Percentiles rank a stretch among this genome's conserved stretches.
These are phyloP conservation scores for Lichtheimia hyalospora DNA, from an alignment of 371 early-diverging fungal genomes.

Conservation along the genomic window DNA sequence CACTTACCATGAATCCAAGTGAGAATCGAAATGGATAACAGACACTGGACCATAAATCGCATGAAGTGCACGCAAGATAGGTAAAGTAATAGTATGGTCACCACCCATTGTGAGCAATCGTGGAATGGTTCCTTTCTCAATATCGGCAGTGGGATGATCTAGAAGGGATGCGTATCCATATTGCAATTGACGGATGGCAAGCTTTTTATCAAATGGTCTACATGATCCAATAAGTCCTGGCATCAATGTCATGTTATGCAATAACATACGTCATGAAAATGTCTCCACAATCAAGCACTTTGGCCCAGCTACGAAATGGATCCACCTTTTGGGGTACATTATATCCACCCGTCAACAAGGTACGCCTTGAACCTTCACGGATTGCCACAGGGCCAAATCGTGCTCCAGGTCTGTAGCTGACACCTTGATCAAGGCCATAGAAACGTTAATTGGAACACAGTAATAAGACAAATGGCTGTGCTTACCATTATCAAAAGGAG, in stretches of 20 bases:
- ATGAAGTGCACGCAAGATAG: slow-evolving; percentile 18
- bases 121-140: slow-evolving; percentile 4
- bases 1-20: slow-evolving; percentile 24
- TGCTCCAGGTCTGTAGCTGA: slow-evolving; percentile 26
- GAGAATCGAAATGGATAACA: slow-evolving; percentile 37
- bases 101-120: slow-evolving; percentile 26
- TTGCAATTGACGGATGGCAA: slow-evolving; percentile 14
- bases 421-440: slow-evolving; percentile 13
- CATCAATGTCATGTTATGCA: not conserved
- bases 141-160: slow-evolving; percentile 12
- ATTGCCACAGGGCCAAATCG: slow-evolving; percentile 33
- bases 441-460: too few relatives aligned
- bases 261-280: slow-evolving; percentile 17
- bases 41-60: slow-evolving; percentile 27
- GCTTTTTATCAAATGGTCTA: slow-evolving; percentile 20
- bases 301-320: slow-evolving; percentile 23
- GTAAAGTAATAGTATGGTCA: slow-evolving; percentile 27
- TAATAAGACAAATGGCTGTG: too few relatives aligned
- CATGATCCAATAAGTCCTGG: not conserved
- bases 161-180: slow-evolving; percentile 16
- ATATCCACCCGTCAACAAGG: slow-evolving; percentile 19
- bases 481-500: slow-evolving; percentile 8
- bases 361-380: slow-evolving; percentile 24
- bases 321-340: slow-evolving; percentile 24
- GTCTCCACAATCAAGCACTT: slow-evolving; percentile 28